These are phyloP conservation scores for Tricholoma terreum DNA, from an alignment of 768 basidiomycete genomes.

Conservation along the genomic window DNA sequence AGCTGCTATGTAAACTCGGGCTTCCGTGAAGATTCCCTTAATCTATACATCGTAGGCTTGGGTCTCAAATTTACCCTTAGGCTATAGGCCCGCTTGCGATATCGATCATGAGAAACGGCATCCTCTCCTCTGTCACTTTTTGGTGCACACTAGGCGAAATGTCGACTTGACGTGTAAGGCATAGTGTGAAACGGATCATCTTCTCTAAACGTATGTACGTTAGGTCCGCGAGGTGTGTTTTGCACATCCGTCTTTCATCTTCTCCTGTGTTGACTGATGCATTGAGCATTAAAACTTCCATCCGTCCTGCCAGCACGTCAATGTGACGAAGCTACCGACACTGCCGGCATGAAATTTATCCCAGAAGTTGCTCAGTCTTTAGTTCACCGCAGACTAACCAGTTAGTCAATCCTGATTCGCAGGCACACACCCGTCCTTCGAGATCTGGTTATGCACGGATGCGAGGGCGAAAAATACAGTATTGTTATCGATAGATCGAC, in stretches of 20 bases:
- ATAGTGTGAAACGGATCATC: background rate
- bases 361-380: background rate
- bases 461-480: background rate
- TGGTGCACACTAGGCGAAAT: no score
- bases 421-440: background rate
- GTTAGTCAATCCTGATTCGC: background rate
- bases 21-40: no score
- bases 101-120: no score
- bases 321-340: background rate
- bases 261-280: background rate
- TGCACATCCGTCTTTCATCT: background rate
- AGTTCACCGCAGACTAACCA: background rate
- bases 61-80: no score
- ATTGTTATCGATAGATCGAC: background rate
- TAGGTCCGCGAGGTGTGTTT: background rate
- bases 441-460: background rate
- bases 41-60: no score
- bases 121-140: no score
- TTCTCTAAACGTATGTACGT: background rate
- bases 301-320: conserved; percentile 10
- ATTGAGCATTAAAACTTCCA: conserved; percentile 4
- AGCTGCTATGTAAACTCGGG: no score
- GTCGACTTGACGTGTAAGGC: background rate
- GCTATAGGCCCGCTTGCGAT: no score
- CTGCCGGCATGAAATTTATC: background rate